Percentiles rank a stretch among this genome's conserved stretches.
phyloP scores from a whole-genome alignment of 768 basidiomycete genomes.

The Russula brevipes region DNA sequence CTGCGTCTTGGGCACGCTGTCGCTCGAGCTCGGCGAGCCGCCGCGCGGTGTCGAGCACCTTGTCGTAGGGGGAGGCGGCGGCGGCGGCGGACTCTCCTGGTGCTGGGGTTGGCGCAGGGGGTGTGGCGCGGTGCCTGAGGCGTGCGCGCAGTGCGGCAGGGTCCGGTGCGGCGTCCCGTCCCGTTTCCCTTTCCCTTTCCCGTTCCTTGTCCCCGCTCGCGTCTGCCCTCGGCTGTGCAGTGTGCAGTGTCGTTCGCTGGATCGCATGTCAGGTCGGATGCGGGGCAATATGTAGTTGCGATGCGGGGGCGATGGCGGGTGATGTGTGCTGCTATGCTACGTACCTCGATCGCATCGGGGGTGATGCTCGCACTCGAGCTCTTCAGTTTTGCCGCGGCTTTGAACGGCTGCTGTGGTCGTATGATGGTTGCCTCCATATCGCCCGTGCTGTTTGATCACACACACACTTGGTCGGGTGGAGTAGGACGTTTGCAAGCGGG shows the following conservation, averaged over 20 bases:
- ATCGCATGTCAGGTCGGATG: too few relatives aligned
- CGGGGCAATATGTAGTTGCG: too few relatives aligned
- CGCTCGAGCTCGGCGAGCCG: constrained; percentile 10
- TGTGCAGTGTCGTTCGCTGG: background rate
- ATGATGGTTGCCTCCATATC: constrained; percentile 2
- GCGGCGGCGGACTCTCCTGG: background rate
- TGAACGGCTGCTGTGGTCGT: background rate
- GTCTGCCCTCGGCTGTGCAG: background rate
- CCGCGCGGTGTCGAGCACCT: constrained; percentile 10
- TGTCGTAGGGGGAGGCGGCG: background rate
- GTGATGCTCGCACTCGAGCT: background rate
- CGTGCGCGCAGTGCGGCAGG: constrained; percentile 9
- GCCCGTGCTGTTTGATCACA: background rate
- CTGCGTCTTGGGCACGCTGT: constrained; percentile 1
- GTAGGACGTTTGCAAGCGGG: background rate
- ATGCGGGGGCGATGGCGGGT: background rate
- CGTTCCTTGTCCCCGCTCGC: background rate
- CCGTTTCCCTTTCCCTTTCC: background rate
- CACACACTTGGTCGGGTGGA: too few relatives aligned
- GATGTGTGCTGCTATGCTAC: background rate
- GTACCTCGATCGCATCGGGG: constrained; percentile 1
- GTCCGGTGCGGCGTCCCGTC: background rate
- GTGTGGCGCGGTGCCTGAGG: constrained; percentile 8
- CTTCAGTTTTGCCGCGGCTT: background rate
- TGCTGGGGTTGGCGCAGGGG: background rate